Evolutionary conservation across 129 eudicot species (phyloP).

Genomic region (Tanacetum coccineum): DNA sequence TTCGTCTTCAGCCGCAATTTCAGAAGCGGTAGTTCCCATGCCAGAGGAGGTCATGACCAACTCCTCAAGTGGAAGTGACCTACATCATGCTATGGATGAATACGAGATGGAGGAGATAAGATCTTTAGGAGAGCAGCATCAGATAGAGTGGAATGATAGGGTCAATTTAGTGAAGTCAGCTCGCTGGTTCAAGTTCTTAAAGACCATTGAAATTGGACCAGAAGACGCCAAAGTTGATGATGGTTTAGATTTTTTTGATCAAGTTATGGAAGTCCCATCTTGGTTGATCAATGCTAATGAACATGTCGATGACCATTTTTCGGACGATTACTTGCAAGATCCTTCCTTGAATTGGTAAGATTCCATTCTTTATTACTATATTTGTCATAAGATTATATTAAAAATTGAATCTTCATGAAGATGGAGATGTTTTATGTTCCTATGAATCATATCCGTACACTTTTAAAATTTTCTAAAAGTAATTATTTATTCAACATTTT

Average conservation of each 20-base stretch:
- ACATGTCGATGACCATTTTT: slow-evolving; percentile 27
- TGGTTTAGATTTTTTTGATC: slow-evolving; percentile 38
- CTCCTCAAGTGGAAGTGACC: slow-evolving; percentile 19
- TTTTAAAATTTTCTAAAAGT: background rate
- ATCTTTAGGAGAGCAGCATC: slow-evolving; percentile 68
- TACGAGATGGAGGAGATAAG: slow-evolving; percentile 76
- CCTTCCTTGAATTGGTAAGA: slow-evolving; percentile 27
- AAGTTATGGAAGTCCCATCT: slow-evolving; percentile 54
- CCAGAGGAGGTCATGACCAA: slow-evolving; percentile 21
- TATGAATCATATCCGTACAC: slow-evolving; percentile 21
- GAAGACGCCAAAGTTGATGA: slow-evolving; percentile 18
- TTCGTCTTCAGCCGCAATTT: slow-evolving; percentile 38
- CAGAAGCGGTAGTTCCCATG: slow-evolving; percentile 13
- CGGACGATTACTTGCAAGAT: slow-evolving; percentile 16
- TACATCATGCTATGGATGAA: slow-evolving; percentile 68
- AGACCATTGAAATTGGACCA: slow-evolving; percentile 33
- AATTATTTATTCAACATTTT: background rate
- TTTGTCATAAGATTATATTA: background rate
- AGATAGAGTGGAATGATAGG: slow-evolving; percentile 86
- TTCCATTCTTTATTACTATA: slow-evolving; percentile 3
- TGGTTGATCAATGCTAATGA: slow-evolving; percentile 46
- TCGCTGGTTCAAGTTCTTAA: slow-evolving; percentile 72
- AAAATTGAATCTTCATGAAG: slow-evolving; percentile 1
- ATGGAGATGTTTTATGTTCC: slow-evolving; percentile 45
- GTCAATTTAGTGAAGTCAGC: slow-evolving; percentile 62